These are phyloP conservation scores for Echium plantagineum DNA, from an alignment of 257 asterid genomes.

Conservation along the genomic window DNA sequence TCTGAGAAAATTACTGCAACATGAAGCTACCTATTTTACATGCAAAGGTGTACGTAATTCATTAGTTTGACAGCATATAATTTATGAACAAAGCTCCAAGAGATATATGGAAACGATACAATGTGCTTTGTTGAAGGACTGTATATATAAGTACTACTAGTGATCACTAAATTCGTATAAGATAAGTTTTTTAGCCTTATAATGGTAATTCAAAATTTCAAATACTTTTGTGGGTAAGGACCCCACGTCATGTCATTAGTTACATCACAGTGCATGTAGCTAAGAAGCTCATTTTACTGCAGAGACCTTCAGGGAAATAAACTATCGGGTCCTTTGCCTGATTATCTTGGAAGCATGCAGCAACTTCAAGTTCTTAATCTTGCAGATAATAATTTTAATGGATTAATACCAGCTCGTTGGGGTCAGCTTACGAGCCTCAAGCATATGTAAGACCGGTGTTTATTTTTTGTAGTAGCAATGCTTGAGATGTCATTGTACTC, in stretches of 20 bases:
- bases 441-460: constrained; percentile 36
- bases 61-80: too few species aligned
- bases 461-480: not conserved
- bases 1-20: too few species aligned
- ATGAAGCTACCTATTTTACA: too few species aligned
- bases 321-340: constrained; percentile 58
- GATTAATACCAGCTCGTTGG: constrained; percentile 72
- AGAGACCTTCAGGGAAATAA: constrained; percentile 71
- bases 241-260: not conserved
- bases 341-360: constrained; percentile 45
- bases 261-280: not conserved
- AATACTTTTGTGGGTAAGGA: too few species aligned
- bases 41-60: too few species aligned
- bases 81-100: too few species aligned
- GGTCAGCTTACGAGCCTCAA: constrained; percentile 54
- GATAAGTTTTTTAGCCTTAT: too few species aligned
- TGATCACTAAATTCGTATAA: too few species aligned
- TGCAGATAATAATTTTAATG: constrained; percentile 52
- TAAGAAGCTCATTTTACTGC: constrained; percentile 8
- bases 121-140: too few species aligned
- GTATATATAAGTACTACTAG: too few species aligned
- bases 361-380: constrained; percentile 57
- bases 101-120: too few species aligned
- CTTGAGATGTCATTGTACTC: not conserved
- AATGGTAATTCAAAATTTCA: not conserved